Evolutionary conservation across 2,329 filamentous ascomycete species (phyloP), one percentile per base, ranked within the genome.

Genomic region (Paecilomyces fulvus): DNA sequence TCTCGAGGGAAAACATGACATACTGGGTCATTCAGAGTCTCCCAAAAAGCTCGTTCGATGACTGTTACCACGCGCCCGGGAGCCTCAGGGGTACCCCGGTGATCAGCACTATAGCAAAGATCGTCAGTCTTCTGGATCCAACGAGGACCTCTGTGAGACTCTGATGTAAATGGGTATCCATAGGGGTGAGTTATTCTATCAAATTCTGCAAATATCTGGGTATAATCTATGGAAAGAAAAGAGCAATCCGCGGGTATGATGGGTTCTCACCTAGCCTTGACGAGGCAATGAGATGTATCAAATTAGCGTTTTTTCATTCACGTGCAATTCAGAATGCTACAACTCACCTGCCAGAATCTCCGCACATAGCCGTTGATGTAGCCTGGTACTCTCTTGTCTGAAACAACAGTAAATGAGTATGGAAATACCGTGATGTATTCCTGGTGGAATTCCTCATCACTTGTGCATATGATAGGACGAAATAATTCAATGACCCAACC

Each of bases 341-440:
- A 73, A 73, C 87, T 65, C 80, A 95, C 92, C 85, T 99, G 94
- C 94, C 94, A 99, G 75, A 99, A 97, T 37, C 94, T 83, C 57
- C 94, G 86, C 46, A 99, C 92, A 71, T 96, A 99, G 64, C 92
- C 91, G 63, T 86, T 88, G 21, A 97, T 91, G 78, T 90, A 96
- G 51, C 92, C 94, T 1, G 91, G 89, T 28, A 97, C 79, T 56
- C 91, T 83, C 64, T 84, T 82, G 70, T 97, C 92, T 96, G 63
- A 28, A 55, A 23, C 23, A 17, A 56, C 20, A 37, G 25, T 43
- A 23, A 52, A 52, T 30, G 28, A 23, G 51, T 11, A 53, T 14
- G 33, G 51, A 53, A 37, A 20, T 43, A 43, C n/a, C 37, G 14
- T 2, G 37, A 2, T 43, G 37, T 17, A 43, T 43, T 43, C 17